These are phyloP conservation scores for Talaromyces sp. DNA, from an alignment of 2,329 filamentous ascomycete genomes.

Conservation along the genomic window DNA sequence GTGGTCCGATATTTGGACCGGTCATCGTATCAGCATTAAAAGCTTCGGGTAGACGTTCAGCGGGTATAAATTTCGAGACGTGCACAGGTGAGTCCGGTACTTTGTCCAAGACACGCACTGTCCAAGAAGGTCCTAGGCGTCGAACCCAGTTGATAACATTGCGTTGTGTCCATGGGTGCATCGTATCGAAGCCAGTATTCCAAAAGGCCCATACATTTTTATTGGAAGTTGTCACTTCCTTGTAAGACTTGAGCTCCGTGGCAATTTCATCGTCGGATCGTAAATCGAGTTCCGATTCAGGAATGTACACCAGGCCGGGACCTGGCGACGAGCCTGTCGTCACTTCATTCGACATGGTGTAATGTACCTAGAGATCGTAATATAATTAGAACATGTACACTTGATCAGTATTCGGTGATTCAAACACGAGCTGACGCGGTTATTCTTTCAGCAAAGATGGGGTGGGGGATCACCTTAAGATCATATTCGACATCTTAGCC, in stretches of 20 bases:
- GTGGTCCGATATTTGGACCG: conserved; percentile 43
- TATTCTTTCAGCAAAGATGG: background rate
- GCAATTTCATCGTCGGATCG: conserved; percentile 22
- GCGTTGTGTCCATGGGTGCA: conserved; percentile 40
- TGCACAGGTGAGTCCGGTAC: conserved; percentile 38
- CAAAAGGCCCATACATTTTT: conserved; percentile 44
- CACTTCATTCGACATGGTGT: background rate
- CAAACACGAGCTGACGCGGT: too few relatives aligned
- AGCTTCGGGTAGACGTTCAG: conserved; percentile 37
- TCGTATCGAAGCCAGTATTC: conserved; percentile 33
- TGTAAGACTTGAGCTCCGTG: conserved; percentile 11
- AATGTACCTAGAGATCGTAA: background rate
- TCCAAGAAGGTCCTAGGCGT: conserved; percentile 39
- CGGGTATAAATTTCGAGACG: conserved; percentile 36
- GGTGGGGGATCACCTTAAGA: background rate
- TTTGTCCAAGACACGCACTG: conserved; percentile 41
- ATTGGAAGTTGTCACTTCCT: conserved; percentile 33
- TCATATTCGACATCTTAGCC: background rate
- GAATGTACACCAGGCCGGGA: conserved; percentile 2
- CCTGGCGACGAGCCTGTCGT: background rate
- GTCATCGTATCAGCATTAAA: conserved; percentile 46
- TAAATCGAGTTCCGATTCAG: background rate
- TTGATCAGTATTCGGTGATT: too few relatives aligned
- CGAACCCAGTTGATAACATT: conserved; percentile 44
- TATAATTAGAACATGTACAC: background rate